Evolutionary conservation across 371 early-diverging fungal species (phyloP).

Genomic region (Haplosporangium sp.): DNA sequence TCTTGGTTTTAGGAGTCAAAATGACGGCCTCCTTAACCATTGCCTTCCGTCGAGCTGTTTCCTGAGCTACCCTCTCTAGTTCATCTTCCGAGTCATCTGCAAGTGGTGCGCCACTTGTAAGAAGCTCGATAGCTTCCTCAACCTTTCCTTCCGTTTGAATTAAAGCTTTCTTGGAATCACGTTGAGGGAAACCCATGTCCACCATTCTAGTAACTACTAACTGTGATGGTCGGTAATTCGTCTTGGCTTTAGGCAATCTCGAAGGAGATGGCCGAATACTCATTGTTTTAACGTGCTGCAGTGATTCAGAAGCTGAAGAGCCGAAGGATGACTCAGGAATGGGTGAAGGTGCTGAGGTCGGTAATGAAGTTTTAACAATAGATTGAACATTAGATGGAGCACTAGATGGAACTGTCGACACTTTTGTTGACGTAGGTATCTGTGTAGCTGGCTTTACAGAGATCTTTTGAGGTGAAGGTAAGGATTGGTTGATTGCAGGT

Average conservation of each 20-base stretch:
- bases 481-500: slow-evolving; percentile 9
- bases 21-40: slow-evolving; percentile 1
- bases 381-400: neutral
- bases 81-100: slow-evolving; percentile 55
- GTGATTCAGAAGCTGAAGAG: neutral
- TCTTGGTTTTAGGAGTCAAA: neutral
- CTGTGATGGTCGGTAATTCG: slow-evolving; percentile 44
- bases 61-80: slow-evolving; percentile 22
- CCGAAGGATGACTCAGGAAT: neutral
- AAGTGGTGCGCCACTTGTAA: slow-evolving; percentile 44
- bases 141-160: slow-evolving; percentile 56
- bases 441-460: neutral
- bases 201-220: slow-evolving; percentile 39
- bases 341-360: neutral
- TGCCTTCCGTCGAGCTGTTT: slow-evolving; percentile 13
- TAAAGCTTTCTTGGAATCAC: slow-evolving; percentile 39
- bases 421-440: neutral
- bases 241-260: slow-evolving; percentile 29
- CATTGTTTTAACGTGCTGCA: neutral
- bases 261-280: neutral
- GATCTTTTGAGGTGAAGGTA: neutral
- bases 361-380: slow-evolving; percentile 1
- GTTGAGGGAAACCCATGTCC: slow-evolving; percentile 54
- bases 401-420: slow-evolving; percentile 5
- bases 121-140: slow-evolving; percentile 54